These are phyloP conservation scores for Hypoxylon fragiforme DNA, from an alignment of 495 filamentous ascomycete genomes.

Conservation along the genomic window DNA sequence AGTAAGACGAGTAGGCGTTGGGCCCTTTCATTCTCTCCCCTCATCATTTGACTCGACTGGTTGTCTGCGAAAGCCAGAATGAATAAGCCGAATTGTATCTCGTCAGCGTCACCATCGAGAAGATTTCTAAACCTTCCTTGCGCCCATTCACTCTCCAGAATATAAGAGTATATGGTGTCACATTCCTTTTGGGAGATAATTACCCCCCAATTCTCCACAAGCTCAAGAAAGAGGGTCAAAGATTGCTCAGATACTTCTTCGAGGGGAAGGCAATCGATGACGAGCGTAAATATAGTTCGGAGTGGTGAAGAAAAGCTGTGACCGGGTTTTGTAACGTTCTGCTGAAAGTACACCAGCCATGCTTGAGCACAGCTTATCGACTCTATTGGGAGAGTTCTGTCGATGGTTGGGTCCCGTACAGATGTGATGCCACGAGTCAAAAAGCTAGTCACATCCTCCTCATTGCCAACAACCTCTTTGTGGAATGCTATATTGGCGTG, in stretches of 20 bases:
- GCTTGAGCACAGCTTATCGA: constrained; percentile 65
- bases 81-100: constrained; percentile 68
- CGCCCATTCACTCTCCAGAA: constrained; percentile 61
- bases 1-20: constrained; percentile 56
- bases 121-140: constrained; percentile 55
- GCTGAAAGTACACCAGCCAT: constrained; percentile 72
- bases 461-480: constrained; percentile 53
- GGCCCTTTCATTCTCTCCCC: constrained; percentile 44
- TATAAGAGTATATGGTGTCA: constrained; percentile 55
- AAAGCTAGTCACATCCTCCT: constrained; percentile 52
- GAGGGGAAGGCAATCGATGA: constrained; percentile 59
- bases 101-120: constrained; percentile 64
- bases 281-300: too few relatives aligned
- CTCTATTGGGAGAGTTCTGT: constrained; percentile 42
- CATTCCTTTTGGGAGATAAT: constrained; percentile 64
- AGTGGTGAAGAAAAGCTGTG: too few relatives aligned
- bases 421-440: constrained; percentile 50
- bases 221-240: constrained; percentile 66
- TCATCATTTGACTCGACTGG: constrained; percentile 55
- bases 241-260: constrained; percentile 60
- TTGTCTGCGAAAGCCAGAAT: constrained; percentile 71
- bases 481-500: constrained; percentile 57
- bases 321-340: too few relatives aligned
- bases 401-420: constrained; percentile 25
- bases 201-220: constrained; percentile 63